Evolutionary conservation across 2,329 filamentous ascomycete genomes (phyloP).

Genomic region (Ophiostoma triangulosporum): DNA sequence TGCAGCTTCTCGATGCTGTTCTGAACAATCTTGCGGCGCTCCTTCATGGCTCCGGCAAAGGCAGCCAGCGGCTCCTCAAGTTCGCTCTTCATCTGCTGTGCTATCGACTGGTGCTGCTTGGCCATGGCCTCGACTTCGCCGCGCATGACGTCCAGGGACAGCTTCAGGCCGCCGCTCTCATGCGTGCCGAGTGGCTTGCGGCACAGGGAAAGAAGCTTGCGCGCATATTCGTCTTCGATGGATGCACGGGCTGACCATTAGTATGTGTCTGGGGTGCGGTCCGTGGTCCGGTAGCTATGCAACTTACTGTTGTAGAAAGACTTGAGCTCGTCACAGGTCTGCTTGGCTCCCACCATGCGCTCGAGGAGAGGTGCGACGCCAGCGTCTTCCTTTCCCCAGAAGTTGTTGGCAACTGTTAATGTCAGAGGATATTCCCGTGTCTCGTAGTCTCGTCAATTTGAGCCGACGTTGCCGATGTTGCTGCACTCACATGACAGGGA

Average conservation of each 20-base stretch:
- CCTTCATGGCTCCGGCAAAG: slow-evolving; percentile 91
- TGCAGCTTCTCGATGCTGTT: slow-evolving; percentile 85
- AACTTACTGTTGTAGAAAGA: slow-evolving; percentile 67
- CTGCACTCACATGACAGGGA: slow-evolving; percentile 15
- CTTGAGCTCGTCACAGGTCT: slow-evolving; percentile 86
- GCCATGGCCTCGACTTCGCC: slow-evolving; percentile 87
- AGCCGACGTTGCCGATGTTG: not conserved
- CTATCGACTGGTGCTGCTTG: slow-evolving; percentile 83
- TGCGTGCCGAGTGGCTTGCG: slow-evolving; percentile 81
- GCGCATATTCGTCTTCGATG: slow-evolving; percentile 92
- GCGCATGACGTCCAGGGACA: slow-evolving; percentile 75
- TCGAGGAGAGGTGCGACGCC: slow-evolving; percentile 83
- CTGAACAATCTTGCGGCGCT: slow-evolving; percentile 91
- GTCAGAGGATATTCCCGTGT: not conserved
- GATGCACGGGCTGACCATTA: slow-evolving; percentile 57
- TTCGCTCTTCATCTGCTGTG: slow-evolving; percentile 89
- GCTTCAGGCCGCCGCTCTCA: slow-evolving; percentile 70
- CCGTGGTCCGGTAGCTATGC: too few species aligned
- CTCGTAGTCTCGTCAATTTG: too few species aligned
- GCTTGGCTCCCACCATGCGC: slow-evolving; percentile 89
- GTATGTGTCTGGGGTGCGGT: not conserved
- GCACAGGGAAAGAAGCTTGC: slow-evolving; percentile 73
- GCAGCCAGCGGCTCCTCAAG: slow-evolving; percentile 85
- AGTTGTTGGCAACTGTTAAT: slow-evolving; percentile 82
- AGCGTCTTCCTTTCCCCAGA: slow-evolving; percentile 98